Conservation (phyloP, 345 rosid genomes). For the Garcia nutans region DNA sequence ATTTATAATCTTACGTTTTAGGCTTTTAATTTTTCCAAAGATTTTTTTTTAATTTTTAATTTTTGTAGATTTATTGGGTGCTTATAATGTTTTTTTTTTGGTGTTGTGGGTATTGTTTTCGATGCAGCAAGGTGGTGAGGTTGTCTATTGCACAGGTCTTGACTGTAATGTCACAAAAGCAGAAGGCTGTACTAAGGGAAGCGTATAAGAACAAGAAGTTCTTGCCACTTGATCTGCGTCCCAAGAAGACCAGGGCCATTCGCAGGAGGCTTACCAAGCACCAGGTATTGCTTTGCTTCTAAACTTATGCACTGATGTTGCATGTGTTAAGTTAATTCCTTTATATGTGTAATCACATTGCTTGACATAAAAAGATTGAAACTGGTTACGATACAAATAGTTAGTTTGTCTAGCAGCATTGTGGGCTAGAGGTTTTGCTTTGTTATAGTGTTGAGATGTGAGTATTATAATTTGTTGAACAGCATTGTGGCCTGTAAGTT, state of each 20-base stretch:
- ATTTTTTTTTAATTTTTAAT: background rate
- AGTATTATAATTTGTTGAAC: too few relatives aligned
- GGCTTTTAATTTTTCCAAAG: background rate
- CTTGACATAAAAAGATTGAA: too few relatives aligned
- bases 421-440: too few relatives aligned
- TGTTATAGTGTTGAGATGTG: too few relatives aligned
- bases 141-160: conserved; percentile 83
- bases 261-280: conserved; percentile 90
- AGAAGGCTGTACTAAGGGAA: conserved; percentile 81
- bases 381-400: too few relatives aligned
- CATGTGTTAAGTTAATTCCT: too few relatives aligned
- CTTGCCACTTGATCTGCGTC: conserved; percentile 89
- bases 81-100: too few relatives aligned
- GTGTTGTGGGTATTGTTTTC: background rate
- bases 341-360: too few relatives aligned
- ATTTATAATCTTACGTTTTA: background rate
- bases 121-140: conserved; percentile 89
- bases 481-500: too few relatives aligned
- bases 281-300: conserved; percentile 48
- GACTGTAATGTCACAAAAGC: conserved; percentile 90
- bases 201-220: conserved; percentile 76
- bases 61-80: background rate
- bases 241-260: conserved; percentile 95
- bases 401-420: too few relatives aligned
- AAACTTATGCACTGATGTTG: background rate